These are phyloP conservation scores for Saccharomycopsis olivae DNA, from an alignment of 805 yeast genomes.

Conservation along the genomic window DNA sequence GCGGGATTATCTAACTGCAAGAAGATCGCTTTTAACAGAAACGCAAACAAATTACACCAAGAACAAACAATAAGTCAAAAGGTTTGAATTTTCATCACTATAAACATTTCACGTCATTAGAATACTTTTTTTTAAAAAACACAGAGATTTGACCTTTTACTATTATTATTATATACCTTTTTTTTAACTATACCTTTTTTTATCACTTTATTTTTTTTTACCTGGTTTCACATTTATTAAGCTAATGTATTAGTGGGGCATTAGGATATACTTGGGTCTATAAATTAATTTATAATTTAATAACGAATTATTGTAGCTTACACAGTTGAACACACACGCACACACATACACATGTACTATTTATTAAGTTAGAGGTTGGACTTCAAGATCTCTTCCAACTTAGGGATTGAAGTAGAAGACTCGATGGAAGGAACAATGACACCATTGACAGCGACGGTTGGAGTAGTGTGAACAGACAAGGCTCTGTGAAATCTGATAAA, in stretches of 20 bases:
- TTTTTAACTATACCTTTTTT: no score
- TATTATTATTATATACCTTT: no score
- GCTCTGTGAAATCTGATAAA: conserved; percentile 67
- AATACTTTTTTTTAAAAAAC: no score
- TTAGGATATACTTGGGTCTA: no score
- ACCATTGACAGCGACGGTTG: conserved; percentile 67
- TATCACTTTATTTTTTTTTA: no score
- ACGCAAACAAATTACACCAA: conserved; percentile 70
- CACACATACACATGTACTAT: no score
- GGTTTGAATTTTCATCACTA: neutral
- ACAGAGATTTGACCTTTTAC: no score
- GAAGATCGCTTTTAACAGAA: conserved; percentile 73
- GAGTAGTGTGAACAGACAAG: conserved; percentile 76
- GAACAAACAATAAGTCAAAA: conserved; percentile 59
- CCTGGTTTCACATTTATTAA: no score
- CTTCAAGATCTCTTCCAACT: conserved; percentile 23
- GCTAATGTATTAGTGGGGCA: no score
- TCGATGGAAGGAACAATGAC: conserved; percentile 46
- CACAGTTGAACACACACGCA: no score
- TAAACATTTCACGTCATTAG: neutral
- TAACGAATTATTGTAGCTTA: no score
- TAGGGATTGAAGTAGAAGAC: conserved; percentile 46
- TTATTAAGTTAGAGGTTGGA: neutral
- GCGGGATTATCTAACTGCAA: conserved; percentile 70
- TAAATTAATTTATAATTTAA: no score